phyloP scores from a whole-genome alignment of 495 filamentous ascomycete species.

The Podospora conica region DNA sequence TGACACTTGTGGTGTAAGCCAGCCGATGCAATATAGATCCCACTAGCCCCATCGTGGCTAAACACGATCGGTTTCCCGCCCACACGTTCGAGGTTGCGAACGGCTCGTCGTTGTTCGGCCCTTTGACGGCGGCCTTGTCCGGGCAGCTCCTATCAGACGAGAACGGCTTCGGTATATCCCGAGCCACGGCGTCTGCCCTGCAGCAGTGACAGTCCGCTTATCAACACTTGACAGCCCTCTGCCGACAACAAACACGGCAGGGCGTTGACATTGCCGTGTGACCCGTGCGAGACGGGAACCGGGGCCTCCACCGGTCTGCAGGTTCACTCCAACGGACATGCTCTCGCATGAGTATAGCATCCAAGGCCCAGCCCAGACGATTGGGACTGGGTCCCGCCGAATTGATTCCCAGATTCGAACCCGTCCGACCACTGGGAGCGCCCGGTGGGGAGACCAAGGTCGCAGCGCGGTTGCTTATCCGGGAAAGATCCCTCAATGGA shows the following conservation, averaged over 20 bases:
- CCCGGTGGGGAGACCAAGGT: neutral
- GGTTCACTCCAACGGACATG: neutral
- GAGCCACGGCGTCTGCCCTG: neutral
- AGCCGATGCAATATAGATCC: neutral
- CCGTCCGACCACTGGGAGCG: neutral
- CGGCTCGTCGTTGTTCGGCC: neutral
- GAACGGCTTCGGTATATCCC: neutral
- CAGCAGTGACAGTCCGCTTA: neutral
- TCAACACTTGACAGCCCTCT: too few species aligned
- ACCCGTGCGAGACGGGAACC: neutral
- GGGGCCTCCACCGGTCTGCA: neutral
- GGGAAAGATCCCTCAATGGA: neutral
- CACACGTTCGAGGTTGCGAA: neutral
- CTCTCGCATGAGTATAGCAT: neutral
- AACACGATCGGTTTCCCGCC: neutral
- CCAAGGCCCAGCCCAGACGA: neutral
- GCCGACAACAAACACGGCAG: neutral
- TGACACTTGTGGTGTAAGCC: neutral
- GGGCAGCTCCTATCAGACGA: neutral
- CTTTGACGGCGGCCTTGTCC: neutral
- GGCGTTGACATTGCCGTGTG: neutral
- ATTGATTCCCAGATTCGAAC: neutral
- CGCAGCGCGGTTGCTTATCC: neutral
- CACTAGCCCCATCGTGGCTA: neutral
- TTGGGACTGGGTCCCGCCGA: neutral